Percentiles rank a stretch among this genome's conserved stretches.
phyloP scores from a whole-genome alignment of 352 stramenopile species.

The Globisporangium paroecandrum region DNA sequence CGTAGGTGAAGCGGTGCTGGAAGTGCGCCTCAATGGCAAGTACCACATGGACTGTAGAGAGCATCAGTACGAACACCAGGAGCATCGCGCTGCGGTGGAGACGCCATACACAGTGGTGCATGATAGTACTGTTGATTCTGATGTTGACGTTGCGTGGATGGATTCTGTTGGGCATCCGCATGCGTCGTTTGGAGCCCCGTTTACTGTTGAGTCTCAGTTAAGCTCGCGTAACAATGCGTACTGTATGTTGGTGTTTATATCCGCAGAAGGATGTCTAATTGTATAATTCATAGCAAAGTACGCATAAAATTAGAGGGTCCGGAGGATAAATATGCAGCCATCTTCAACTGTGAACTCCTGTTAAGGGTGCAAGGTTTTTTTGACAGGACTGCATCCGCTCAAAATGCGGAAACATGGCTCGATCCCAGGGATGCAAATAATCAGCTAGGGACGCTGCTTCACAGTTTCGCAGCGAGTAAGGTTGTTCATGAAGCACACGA shows the following conservation, averaged over 20 bases:
- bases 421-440: too few relatives aligned
- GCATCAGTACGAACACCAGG: neutral
- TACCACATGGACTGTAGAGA: neutral
- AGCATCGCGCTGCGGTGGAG: neutral
- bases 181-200: neutral
- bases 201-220: neutral
- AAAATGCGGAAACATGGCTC: too few relatives aligned
- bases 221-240: neutral
- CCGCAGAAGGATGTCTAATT: too few relatives aligned
- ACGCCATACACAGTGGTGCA: neutral
- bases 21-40: conserved; percentile 9
- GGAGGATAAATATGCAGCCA: too few relatives aligned
- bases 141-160: neutral
- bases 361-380: too few relatives aligned
- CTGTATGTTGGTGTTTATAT: too few relatives aligned
- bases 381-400: too few relatives aligned
- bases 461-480: too few relatives aligned
- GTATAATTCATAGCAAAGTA: too few relatives aligned
- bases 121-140: neutral
- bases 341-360: too few relatives aligned
- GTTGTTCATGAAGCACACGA: neutral
- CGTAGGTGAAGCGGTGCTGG: conserved; percentile 16
- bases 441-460: too few relatives aligned
- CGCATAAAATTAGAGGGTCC: too few relatives aligned
- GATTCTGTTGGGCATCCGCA: neutral